Evolutionary conservation across 768 basidiomycete species (phyloP).

Genomic region (Auriscalpium vulgare): DNA sequence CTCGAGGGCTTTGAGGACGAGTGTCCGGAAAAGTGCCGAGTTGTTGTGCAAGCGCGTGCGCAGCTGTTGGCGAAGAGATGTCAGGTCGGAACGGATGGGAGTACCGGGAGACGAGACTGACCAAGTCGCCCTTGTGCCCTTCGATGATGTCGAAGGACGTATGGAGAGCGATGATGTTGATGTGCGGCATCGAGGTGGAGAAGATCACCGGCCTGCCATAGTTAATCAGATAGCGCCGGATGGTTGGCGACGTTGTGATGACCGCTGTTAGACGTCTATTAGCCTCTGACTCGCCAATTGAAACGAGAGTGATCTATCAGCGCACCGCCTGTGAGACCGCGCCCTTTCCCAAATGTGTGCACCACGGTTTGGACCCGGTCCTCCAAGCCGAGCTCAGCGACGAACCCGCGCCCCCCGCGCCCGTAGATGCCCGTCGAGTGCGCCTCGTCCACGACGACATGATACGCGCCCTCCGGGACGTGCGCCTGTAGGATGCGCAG

Average conservation of each 20-base stretch:
- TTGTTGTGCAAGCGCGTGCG: background rate
- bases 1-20: background rate
- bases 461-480: slow-evolving; percentile 29
- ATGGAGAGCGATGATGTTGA: slow-evolving; percentile 6
- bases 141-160: slow-evolving; percentile 7
- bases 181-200: slow-evolving; percentile 8
- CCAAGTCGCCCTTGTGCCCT: slow-evolving; percentile 8
- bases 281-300: background rate
- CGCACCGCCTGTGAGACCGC: slow-evolving; percentile 11
- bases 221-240: slow-evolving; percentile 7
- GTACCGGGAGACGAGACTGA: background rate
- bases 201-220: slow-evolving; percentile 10
- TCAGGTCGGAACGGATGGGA: no score
- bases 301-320: slow-evolving; percentile 7
- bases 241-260: slow-evolving; percentile 7
- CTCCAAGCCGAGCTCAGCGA: slow-evolving; percentile 34
- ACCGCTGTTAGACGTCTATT: background rate
- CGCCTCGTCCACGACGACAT: slow-evolving; percentile 49
- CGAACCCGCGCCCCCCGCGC: slow-evolving; percentile 36
- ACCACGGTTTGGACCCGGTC: slow-evolving; percentile 36
- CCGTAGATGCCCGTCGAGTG: slow-evolving; percentile 52
- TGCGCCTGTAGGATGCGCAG: slow-evolving; percentile 29
- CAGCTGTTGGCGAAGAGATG: background rate
- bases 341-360: slow-evolving; percentile 47
- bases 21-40: background rate